These are phyloP conservation scores for Pseudogymnoascus sp. DNA, from an alignment of 2,329 filamentous ascomycete genomes.

Conservation along the genomic window DNA sequence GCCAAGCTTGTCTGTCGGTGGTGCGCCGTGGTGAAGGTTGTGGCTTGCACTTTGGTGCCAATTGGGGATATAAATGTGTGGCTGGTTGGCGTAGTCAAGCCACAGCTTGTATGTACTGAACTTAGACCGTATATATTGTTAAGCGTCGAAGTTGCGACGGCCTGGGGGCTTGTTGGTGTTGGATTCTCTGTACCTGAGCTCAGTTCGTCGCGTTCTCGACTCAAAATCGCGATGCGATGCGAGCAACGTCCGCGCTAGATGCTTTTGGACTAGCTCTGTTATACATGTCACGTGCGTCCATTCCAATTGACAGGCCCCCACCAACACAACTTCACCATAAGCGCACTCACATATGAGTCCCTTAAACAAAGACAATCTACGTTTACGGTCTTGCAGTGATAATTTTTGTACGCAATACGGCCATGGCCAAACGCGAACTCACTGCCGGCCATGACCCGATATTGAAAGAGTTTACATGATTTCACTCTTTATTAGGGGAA, in stretches of 20 bases:
- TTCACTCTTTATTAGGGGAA: neutral
- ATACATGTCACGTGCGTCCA: neutral
- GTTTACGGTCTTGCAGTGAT: neutral
- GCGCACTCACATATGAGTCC: neutral
- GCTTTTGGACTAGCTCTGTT: neutral
- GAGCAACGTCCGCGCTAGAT: neutral
- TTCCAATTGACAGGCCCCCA: neutral
- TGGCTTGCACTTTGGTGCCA: neutral
- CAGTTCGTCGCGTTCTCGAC: conserved; percentile 6
- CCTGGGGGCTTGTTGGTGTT: neutral
- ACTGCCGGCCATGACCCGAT: neutral
- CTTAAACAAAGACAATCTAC: neutral
- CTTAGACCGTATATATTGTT: neutral
- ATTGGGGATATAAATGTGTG: neutral
- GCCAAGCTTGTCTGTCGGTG: neutral
- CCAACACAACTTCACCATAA: neutral
- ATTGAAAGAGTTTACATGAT: neutral
- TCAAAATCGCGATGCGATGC: conserved; percentile 11
- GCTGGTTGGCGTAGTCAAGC: neutral
- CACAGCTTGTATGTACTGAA: neutral
- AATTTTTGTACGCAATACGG: neutral
- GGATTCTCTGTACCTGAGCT: neutral
- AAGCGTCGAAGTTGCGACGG: neutral
- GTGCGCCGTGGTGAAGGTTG: neutral
- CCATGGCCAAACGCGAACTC: neutral